phyloP scores from a whole-genome alignment of 2,329 filamentous ascomycete species.

The Nigrograna mackinnonii region DNA sequence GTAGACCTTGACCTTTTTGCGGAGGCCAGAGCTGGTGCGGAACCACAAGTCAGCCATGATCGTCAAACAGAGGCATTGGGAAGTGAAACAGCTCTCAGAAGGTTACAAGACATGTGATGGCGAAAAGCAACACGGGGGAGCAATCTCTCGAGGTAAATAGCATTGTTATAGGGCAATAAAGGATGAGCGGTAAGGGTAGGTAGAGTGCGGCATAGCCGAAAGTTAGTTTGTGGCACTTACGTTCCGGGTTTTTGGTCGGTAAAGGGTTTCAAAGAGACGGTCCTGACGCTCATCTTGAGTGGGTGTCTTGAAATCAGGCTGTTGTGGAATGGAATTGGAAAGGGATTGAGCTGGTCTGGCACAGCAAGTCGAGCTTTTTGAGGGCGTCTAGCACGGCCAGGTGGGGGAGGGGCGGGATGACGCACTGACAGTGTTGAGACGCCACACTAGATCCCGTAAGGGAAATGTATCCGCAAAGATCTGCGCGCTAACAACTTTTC shows the following conservation, averaged over 20 bases:
- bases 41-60: slow-evolving; percentile 28
- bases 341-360: slow-evolving; percentile 16
- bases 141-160: slow-evolving; percentile 16
- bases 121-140: slow-evolving; percentile 11
- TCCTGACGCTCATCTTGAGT: slow-evolving; percentile 67
- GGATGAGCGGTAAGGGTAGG: slow-evolving; percentile 14
- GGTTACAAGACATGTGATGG: slow-evolving; percentile 7
- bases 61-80: slow-evolving; percentile 14
- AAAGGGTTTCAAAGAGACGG: slow-evolving; percentile 82
- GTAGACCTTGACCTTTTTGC: slow-evolving; percentile 98
- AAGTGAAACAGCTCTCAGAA: slow-evolving; percentile 5
- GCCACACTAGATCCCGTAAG: too few species aligned
- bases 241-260: slow-evolving; percentile 98
- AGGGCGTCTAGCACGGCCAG: not conserved
- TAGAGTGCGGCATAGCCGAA: slow-evolving; percentile 15
- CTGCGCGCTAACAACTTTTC: too few species aligned
- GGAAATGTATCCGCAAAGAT: not conserved
- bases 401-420: slow-evolving; percentile 7
- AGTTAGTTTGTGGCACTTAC: slow-evolving; percentile 62
- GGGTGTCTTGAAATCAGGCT: slow-evolving; percentile 21
- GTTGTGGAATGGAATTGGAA: slow-evolving; percentile 20
- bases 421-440: slow-evolving; percentile 3
- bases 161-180: slow-evolving; percentile 17
- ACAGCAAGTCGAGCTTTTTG: slow-evolving; percentile 29
- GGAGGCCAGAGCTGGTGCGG: slow-evolving; percentile 80